Percentiles rank a stretch among this genome's conserved stretches.
Conservation (phyloP, 441 rosid genomes). For the Erysimum pusillum region DNA sequence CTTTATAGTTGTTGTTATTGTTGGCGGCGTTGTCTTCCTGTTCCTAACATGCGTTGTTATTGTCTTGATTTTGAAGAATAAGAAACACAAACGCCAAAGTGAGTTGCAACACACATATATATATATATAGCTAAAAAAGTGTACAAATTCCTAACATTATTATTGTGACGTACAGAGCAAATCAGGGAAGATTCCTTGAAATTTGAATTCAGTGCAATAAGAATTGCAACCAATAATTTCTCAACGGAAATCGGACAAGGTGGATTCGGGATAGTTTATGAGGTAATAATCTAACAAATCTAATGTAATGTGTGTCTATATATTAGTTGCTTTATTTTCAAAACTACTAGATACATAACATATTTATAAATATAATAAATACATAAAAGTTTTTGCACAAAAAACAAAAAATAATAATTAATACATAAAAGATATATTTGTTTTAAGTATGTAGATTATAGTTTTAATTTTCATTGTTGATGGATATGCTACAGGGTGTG, state of each 20-base stretch:
- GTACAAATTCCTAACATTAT: not conserved
- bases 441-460: too few relatives aligned
- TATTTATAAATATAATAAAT: too few relatives aligned
- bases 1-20: too few relatives aligned
- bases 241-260: not conserved
- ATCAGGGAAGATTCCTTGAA: not conserved
- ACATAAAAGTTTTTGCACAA: too few relatives aligned
- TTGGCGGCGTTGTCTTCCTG: not conserved
- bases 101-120: not conserved
- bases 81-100: not conserved
- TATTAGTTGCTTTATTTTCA: too few relatives aligned
- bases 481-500: not conserved
- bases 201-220: not conserved
- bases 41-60: not conserved
- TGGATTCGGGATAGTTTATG: not conserved
- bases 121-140: not conserved
- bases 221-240: not conserved
- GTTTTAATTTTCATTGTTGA: too few relatives aligned
- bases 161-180: not conserved
- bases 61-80: not conserved
- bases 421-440: too few relatives aligned
- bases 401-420: too few relatives aligned
- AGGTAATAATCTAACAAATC: too few relatives aligned
- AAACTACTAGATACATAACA: too few relatives aligned
- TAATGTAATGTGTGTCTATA: too few relatives aligned